These are phyloP conservation scores for Aspergillus aculeatus DNA, from an alignment of 2,329 filamentous ascomycete genomes.

Conservation along the genomic window DNA sequence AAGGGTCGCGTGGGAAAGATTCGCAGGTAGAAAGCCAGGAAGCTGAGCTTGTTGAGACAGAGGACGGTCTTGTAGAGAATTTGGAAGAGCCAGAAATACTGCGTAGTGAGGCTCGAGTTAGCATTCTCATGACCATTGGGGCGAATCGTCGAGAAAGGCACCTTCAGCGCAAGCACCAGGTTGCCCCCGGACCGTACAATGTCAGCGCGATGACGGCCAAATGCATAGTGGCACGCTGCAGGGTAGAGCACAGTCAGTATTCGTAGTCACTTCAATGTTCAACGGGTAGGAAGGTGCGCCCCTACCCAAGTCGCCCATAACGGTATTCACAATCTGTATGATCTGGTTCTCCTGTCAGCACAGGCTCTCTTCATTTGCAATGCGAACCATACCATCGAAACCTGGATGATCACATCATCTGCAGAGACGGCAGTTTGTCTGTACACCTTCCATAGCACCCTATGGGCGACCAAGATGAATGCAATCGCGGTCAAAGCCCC, in stretches of 20 bases:
- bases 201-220: slow-evolving; percentile 5
- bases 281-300: background rate
- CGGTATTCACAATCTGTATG: slow-evolving; percentile 2
- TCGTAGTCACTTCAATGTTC: too few relatives aligned
- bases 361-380: background rate
- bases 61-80: slow-evolving; percentile 7
- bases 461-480: background rate
- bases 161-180: slow-evolving; percentile 4
- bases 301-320: slow-evolving; percentile 4
- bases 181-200: slow-evolving; percentile 3
- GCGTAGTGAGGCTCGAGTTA: background rate
- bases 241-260: background rate
- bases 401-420: background rate
- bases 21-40: slow-evolving; percentile 28
- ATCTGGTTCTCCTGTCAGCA: background rate
- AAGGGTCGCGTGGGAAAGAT: slow-evolving; percentile 26
- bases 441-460: background rate
- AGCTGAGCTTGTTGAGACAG: slow-evolving; percentile 27
- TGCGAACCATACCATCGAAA: background rate
- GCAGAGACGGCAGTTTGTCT: background rate
- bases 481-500: slow-evolving; percentile 2
- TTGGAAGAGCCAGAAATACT: slow-evolving; percentile 10
- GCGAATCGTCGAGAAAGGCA: background rate
- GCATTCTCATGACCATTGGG: background rate
- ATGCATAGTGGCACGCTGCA: slow-evolving; percentile 6